Base-by-base conservation (phyloP, 2,329 filamentous ascomycete species). In the Scopulariopsis brevicaulis region DNA sequence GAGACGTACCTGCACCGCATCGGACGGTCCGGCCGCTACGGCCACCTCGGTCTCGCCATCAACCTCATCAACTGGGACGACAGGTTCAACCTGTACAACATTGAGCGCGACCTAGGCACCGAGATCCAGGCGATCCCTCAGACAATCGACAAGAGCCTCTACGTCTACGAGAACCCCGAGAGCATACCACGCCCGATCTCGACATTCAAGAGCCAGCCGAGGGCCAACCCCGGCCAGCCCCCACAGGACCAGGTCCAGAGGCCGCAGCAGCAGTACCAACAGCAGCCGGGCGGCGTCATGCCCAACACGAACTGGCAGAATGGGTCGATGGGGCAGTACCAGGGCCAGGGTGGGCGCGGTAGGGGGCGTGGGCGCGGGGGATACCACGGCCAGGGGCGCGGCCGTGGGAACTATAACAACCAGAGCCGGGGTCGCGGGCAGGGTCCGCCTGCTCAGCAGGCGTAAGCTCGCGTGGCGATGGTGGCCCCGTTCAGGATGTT, bases 51-150 rank as follows among this genome's bases (percentile, higher is more conserved):
- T 81, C 79, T 99, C 64, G 95, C 95, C 63, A 99, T 99, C 70
- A 99, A 99, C 74, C 78, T 99, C 70, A 99, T 99, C 80, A 97
- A 96, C 73, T 99, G 94, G 94, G 94, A 99, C 59, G 94, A 99
- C 71, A 86, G 94, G 32, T 97, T 96, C 81, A 99, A 97, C 72
- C 81, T 99, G 22, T 99, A 99, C 79, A 95, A 95, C 71, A 99
- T 99, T 65, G 94, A 99, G 73, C 89, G 95, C 65, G 94, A 99
- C 68, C 79, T 99, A 48, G 94, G 94, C 56, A 99, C 94, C 7
- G 94, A 99, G 74, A 99, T 99, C 61, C 89, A 94, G 69, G 86
- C 94, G n/a, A 99, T 99, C 66, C 94, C 94, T 20, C 81, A 85
- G 56, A 87, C 84, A 64, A 99, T 99, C 63, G 94, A 99, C 77